These are phyloP conservation scores for Ascoidea rubescens DNA, from an alignment of 805 yeast genomes.

Conservation along the genomic window DNA sequence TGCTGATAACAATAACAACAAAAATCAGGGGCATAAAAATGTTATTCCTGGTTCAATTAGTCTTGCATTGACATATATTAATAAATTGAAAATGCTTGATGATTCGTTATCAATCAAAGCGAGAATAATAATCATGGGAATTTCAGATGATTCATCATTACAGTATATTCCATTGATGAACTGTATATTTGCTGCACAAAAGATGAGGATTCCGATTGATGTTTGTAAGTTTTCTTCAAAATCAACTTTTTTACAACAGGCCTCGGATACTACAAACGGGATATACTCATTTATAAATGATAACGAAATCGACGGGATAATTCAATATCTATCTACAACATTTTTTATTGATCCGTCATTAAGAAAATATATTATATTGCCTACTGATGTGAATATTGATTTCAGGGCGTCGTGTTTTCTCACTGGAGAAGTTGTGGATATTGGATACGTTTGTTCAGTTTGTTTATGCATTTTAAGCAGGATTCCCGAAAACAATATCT, in stretches of 20 bases:
- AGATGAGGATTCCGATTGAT: conserved; percentile 79
- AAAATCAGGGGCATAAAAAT: conserved; percentile 20
- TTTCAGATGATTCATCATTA: conserved; percentile 61
- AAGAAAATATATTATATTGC: conserved; percentile 62
- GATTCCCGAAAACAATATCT: conserved; percentile 50
- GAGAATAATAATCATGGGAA: conserved; percentile 45
- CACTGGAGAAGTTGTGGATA: conserved; percentile 81
- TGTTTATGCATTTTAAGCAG: conserved; percentile 68
- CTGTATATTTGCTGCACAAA: conserved; percentile 90
- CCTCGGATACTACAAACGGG: conserved; percentile 90
- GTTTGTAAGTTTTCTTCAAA: conserved; percentile 61
- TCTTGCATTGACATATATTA: conserved; percentile 67
- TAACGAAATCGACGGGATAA: conserved; percentile 45
- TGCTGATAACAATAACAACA: conserved; percentile 13
- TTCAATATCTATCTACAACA: conserved; percentile 74
- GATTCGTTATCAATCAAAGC: conserved; percentile 39
- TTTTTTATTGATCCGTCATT: conserved; percentile 77
- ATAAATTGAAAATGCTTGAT: conserved; percentile 42
- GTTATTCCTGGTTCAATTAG: conserved; percentile 69
- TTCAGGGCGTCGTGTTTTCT: conserved; percentile 90
- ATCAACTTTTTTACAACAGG: conserved; percentile 77
- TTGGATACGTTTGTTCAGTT: conserved; percentile 91
- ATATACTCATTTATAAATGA: conserved; percentile 58
- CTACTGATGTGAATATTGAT: conserved; percentile 77
- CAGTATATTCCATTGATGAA: conserved; percentile 93